Base-by-base conservation (phyloP, 345 rosid species). In the Eucalyptus cloeziana region DNA sequence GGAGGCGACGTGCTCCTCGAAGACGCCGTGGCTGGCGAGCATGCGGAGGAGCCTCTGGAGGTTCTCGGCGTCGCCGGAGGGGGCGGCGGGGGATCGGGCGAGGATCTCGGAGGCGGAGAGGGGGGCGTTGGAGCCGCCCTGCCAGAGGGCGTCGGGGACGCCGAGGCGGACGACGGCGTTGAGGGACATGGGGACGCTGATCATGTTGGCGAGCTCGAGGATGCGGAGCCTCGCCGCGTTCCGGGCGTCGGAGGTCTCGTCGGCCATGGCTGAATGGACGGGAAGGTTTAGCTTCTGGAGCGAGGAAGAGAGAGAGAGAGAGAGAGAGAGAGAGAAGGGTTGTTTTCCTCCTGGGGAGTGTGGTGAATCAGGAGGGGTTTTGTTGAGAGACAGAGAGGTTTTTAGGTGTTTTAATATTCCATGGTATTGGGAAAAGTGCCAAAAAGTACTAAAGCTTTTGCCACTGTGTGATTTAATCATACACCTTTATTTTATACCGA, bases 171-270 rank as follows among this genome's bases (percentile, higher is more conserved):
- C 96, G 88, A 93, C 88, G 81, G 99, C 99, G 90, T 93, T 93
- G 60, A 97, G 97, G 19, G 96, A 95, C 99, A 96, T 96, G 52
- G 99, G 99, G 33, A 97, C 97, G 88, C 99, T 97, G 52, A 95
- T 93, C 99, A 97, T 95, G 95, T 96, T 96, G 58, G 99, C 95
- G 30, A 97, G 96, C 91, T 96, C 99, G 50, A 96, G 64, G 54
- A 97, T 94, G 47, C 91, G 95, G 16, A 96, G 91, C 85, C 96
- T 93, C 14, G 98, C 96, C 62, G 40, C 92, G 91, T 95, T 96
- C 30, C 95, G 91, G 80, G 90, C 91, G 90, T 96, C 97, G 11
- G 91, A 14, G 54, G 88, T 93, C 89, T 94, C 95, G 24, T 90
- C 88, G 87, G 87, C 96, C 96, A 95, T 94, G 56, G 58, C 43